Percentiles rank a stretch among this genome's conserved stretches.
These are phyloP conservation scores for Postia placenta DNA, from an alignment of 768 basidiomycete genomes.

Conservation along the genomic window DNA sequence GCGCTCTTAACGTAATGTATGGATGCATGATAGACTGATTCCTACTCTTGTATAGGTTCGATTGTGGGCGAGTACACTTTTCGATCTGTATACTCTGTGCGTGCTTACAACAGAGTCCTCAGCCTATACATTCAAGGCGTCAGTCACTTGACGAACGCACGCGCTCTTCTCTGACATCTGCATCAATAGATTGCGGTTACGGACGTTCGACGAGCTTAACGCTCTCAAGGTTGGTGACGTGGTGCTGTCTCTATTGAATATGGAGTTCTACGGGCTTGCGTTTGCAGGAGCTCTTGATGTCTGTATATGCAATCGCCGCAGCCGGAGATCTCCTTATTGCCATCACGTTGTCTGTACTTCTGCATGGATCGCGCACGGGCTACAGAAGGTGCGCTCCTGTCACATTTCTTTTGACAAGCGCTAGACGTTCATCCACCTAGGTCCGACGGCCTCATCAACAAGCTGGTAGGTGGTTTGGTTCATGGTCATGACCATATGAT, in stretches of 20 bases:
- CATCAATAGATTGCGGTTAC: not conserved
- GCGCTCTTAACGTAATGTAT: not conserved
- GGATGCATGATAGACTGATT: not conserved
- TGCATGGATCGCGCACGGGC: conserved; percentile 45
- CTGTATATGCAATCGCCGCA: conserved; percentile 48
- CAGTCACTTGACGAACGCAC: too few relatives aligned
- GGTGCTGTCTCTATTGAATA: too few relatives aligned
- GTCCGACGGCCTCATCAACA: conserved; percentile 41
- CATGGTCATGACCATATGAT: not conserved
- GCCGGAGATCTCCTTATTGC: conserved; percentile 46
- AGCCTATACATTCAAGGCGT: conserved; percentile 12
- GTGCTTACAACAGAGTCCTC: too few relatives aligned
- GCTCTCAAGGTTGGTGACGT: too few relatives aligned
- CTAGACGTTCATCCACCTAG: conserved; percentile 20
- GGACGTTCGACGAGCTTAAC: not conserved
- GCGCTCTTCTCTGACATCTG: too few relatives aligned
- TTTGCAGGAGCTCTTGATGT: conserved; percentile 41
- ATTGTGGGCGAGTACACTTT: too few relatives aligned
- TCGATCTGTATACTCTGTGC: too few relatives aligned
- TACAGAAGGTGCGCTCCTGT: conserved; percentile 30
- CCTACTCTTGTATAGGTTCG: too few relatives aligned
- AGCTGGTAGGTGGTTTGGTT: conserved; percentile 11
- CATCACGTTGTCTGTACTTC: conserved; percentile 40
- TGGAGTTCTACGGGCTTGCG: too few relatives aligned
- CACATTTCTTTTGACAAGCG: too few relatives aligned